Conservation (phyloP, 2,329 filamentous ascomycete genomes). For the Fusarium solani-melongenae region DNA sequence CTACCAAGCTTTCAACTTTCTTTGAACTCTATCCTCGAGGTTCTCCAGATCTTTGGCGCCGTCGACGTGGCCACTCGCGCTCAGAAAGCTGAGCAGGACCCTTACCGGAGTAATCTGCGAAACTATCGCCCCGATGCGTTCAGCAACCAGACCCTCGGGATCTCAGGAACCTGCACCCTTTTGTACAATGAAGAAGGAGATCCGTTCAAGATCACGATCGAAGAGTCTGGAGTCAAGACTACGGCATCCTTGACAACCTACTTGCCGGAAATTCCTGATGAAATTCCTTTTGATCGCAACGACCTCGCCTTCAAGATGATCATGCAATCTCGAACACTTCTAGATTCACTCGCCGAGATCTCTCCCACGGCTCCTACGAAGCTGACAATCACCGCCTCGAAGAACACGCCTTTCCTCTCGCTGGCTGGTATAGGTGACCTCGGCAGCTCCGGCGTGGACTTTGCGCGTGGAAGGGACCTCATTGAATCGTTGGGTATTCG, state of each 20-base stretch:
- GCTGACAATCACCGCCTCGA: conserved; percentile 75
- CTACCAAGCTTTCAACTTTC: conserved; percentile 87
- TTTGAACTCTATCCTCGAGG: conserved; percentile 87
- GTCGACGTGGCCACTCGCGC: conserved; percentile 72
- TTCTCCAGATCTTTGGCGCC: conserved; percentile 94
- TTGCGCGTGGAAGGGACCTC: conserved; percentile 71
- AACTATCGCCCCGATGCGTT: conserved; percentile 80
- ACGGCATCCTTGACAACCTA: conserved; percentile 93
- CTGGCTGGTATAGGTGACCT: conserved; percentile 72
- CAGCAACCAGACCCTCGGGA: conserved; percentile 82
- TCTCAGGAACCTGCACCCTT: conserved; percentile 87
- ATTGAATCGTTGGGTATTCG: conserved; percentile 79
- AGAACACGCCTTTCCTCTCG: conserved; percentile 76
- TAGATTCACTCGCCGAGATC: conserved; percentile 78
- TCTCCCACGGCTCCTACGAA: conserved; percentile 77
- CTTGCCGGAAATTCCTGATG: conserved; percentile 76
- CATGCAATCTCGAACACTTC: conserved; percentile 81
- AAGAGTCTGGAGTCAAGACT: conserved; percentile 87
- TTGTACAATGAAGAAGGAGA: conserved; percentile 80
- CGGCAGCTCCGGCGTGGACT: conserved; percentile 73
- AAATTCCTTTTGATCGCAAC: conserved; percentile 89
- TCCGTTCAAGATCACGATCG: conserved; percentile 85
- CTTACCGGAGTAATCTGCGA: conserved; percentile 70
- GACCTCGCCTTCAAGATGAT: conserved; percentile 91
- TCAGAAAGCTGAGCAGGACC: conserved; percentile 68